Percentiles rank a stretch among this genome's conserved stretches.
Conservation (phyloP, 176 grass and related monocot species). For the Luzula sylvatica region DNA sequence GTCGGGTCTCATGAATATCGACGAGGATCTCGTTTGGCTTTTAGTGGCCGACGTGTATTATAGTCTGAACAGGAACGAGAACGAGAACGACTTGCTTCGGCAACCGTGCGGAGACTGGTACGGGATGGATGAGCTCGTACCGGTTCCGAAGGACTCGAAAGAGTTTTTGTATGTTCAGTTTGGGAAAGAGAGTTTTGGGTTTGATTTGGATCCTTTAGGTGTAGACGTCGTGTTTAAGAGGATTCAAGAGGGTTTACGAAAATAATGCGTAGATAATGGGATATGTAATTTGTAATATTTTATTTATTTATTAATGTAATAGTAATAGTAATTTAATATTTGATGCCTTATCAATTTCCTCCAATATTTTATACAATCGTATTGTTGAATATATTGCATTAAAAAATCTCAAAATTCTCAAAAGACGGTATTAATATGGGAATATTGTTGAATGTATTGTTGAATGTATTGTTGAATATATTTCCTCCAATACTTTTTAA, state of each 20-base stretch:
- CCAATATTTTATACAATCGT: conserved; percentile 36
- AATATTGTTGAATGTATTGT: no score
- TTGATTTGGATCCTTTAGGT: conserved; percentile 34
- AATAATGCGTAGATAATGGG: neutral
- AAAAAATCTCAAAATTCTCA: no score
- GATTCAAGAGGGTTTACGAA: neutral
- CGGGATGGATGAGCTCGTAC: conserved; percentile 53
- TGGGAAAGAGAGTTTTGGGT: conserved; percentile 51
- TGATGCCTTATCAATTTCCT: no score
- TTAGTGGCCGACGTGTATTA: conserved; percentile 79
- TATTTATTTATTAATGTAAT: no score
- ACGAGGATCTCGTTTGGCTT: conserved; percentile 89
- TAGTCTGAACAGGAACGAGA: conserved; percentile 49
- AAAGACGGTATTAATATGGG: no score
- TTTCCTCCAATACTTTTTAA: no score
- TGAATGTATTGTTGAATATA: no score
- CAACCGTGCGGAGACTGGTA: conserved; percentile 14
- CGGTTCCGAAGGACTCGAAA: conserved; percentile 40
- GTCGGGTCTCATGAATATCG: conserved; percentile 49
- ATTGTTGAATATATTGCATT: no score
- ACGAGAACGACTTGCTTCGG: conserved; percentile 28
- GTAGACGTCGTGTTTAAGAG: conserved; percentile 11
- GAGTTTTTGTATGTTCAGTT: conserved; percentile 76
- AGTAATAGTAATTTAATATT: no score
- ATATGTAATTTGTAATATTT: neutral